These are phyloP conservation scores for Fraxinus nigra DNA, from an alignment of 305 asterid species.

Conservation along the genomic window DNA sequence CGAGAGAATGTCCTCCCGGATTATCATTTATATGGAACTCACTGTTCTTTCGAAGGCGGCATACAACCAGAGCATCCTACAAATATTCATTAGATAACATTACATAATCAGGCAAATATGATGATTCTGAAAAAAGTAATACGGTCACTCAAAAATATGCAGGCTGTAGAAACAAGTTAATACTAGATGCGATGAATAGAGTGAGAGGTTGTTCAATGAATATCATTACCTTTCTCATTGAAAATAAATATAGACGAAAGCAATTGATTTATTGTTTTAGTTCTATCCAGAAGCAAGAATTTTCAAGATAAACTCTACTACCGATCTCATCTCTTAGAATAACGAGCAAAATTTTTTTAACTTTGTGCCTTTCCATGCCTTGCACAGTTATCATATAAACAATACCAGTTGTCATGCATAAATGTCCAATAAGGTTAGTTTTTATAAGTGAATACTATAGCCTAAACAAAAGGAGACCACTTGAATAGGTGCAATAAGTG, in stretches of 20 bases:
- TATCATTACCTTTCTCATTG: not conserved
- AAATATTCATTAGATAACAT: slow-evolving; percentile 8
- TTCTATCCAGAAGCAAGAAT: not conserved
- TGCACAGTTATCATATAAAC: not conserved
- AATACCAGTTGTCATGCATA: not conserved
- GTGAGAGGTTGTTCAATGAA: not conserved
- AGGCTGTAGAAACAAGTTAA: not conserved
- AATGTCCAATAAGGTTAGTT: not conserved
- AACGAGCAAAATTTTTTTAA: not conserved
- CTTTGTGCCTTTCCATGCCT: not conserved
- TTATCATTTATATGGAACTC: slow-evolving; percentile 56
- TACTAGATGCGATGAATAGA: not conserved
- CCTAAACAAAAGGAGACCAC: not conserved
- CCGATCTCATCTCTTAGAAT: not conserved
- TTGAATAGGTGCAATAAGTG: not conserved
- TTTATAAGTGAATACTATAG: not conserved
- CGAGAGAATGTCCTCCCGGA: slow-evolving; percentile 20
- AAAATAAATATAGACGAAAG: not conserved
- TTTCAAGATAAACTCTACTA: not conserved
- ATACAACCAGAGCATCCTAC: slow-evolving; percentile 74
- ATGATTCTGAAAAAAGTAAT: not conserved
- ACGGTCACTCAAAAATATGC: not conserved
- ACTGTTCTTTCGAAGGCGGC: slow-evolving; percentile 72
- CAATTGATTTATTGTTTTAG: not conserved
- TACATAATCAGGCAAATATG: not conserved